These are phyloP conservation scores for Pythium dissotocum DNA, from an alignment of 352 stramenopile genomes.

Conservation along the genomic window DNA sequence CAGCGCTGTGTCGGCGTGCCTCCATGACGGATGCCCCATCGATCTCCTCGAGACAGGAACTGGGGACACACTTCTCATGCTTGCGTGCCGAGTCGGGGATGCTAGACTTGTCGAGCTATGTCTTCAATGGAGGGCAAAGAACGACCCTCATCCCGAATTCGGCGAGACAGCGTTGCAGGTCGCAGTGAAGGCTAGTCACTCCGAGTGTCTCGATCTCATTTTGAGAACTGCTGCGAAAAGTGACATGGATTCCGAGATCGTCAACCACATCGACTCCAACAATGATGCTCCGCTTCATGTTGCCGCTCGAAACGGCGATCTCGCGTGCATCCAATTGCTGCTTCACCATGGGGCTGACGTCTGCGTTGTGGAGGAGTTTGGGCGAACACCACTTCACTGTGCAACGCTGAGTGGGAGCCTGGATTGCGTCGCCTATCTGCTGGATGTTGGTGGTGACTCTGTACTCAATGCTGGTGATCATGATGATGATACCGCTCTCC, in stretches of 20 bases:
- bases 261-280: constrained; percentile 83
- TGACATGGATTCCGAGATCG: constrained; percentile 86
- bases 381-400: constrained; percentile 78
- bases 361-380: constrained; percentile 81
- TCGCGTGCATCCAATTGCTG: constrained; percentile 70
- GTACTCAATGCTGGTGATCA: constrained; percentile 78
- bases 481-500: constrained; percentile 74
- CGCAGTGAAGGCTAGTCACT: constrained; percentile 60
- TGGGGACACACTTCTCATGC: constrained; percentile 78
- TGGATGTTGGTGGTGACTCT: constrained; percentile 83
- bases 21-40: constrained; percentile 70
- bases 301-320: constrained; percentile 63
- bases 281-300: constrained; percentile 84
- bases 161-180: constrained; percentile 81
- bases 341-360: constrained; percentile 82
- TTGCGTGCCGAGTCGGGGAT: constrained; percentile 68
- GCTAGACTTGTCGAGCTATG: constrained; percentile 71
- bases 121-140: constrained; percentile 74
- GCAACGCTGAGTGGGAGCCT: constrained; percentile 56
- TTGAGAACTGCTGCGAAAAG: constrained; percentile 78
- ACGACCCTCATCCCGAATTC: constrained; percentile 86
- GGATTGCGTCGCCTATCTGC: constrained; percentile 77
- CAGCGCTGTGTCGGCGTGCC: constrained; percentile 44
- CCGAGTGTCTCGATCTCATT: constrained; percentile 60
- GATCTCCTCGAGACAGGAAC: constrained; percentile 71